Evolutionary conservation across 345 rosid genomes (phyloP).

Genomic region (Camelina neglecta): DNA sequence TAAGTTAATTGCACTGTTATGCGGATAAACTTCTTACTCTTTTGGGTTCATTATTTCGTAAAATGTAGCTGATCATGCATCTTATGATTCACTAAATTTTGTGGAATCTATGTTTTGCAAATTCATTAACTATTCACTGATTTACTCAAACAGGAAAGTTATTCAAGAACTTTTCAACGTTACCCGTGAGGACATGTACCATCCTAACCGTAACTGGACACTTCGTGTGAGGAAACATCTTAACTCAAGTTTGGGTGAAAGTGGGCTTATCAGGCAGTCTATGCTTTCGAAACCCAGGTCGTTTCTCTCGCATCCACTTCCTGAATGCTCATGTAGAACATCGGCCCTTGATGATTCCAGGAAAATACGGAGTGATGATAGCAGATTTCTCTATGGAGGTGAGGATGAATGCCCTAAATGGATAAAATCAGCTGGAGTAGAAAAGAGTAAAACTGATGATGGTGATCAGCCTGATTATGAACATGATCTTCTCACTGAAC

Average conservation of each 20-base stretch:
- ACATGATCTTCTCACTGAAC: conserved; percentile 51
- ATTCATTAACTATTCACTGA: conserved; percentile 13
- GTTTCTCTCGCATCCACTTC: conserved; percentile 90
- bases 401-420: conserved; percentile 93
- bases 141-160: conserved; percentile 63
- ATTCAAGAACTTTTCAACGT: conserved; percentile 60
- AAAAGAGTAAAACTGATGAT: conserved; percentile 51
- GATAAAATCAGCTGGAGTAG: conserved; percentile 64
- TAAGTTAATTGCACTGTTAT: conserved; percentile 10
- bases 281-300: conserved; percentile 64
- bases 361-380: conserved; percentile 48
- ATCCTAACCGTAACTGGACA: conserved; percentile 82
- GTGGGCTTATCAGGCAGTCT: conserved; percentile 77
- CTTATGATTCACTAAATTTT: background rate
- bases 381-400: conserved; percentile 64
- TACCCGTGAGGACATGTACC: conserved; percentile 72
- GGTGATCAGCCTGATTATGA: conserved; percentile 64
- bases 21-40: background rate
- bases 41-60: background rate
- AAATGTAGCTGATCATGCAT: conserved; percentile 15
- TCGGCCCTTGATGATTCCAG: conserved; percentile 48
- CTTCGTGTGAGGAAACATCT: conserved; percentile 76
- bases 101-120: conserved; percentile 19
- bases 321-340: conserved; percentile 95
- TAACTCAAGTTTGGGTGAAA: conserved; percentile 76